Evolutionary conservation across 1,284 basidiomycete species (phyloP).

Genomic region (Athelia psychrophila): DNA sequence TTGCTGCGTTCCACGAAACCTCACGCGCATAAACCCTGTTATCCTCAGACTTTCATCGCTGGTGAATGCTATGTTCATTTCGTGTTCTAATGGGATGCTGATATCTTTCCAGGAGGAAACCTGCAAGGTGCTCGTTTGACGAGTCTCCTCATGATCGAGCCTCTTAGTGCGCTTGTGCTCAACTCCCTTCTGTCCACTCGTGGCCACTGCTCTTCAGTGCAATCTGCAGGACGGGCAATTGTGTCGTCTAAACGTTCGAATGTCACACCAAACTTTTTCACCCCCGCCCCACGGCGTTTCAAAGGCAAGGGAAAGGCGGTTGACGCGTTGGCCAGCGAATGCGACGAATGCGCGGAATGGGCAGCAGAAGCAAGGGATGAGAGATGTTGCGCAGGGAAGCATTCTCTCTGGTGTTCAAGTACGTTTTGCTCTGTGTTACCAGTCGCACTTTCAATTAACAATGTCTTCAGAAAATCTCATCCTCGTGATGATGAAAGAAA

Average conservation of each 20-base stretch:
- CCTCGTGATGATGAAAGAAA: slow-evolving; percentile 31
- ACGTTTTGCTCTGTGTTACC: slow-evolving; percentile 13
- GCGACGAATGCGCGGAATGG: slow-evolving; percentile 24
- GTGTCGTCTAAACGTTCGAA: slow-evolving; percentile 23
- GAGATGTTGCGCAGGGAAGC: slow-evolving; percentile 40
- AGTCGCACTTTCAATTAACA: no score
- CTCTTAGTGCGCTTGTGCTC: slow-evolving; percentile 47
- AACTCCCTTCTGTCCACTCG: slow-evolving; percentile 44
- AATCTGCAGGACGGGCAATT: slow-evolving; percentile 20
- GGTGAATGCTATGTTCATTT: no score
- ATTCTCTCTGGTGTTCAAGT: slow-evolving; percentile 44
- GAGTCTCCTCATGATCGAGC: slow-evolving; percentile 50
- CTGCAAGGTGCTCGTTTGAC: slow-evolving; percentile 30
- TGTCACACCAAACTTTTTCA: slow-evolving; percentile 48
- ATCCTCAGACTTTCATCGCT: no score
- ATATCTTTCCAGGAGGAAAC: neutral
- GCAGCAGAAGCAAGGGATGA: slow-evolving; percentile 28
- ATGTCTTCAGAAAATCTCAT: slow-evolving; percentile 17
- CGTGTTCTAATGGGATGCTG: no score
- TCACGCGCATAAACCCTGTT: no score
- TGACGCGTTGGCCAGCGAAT: slow-evolving; percentile 25
- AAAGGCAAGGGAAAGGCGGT: slow-evolving; percentile 51
- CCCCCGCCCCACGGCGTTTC: slow-evolving; percentile 43
- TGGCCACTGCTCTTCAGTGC: slow-evolving; percentile 21
- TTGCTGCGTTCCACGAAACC: no score